Base-by-base conservation (phyloP, 2,329 filamentous ascomycete species). In the Drechslerella coelobrocha region DNA sequence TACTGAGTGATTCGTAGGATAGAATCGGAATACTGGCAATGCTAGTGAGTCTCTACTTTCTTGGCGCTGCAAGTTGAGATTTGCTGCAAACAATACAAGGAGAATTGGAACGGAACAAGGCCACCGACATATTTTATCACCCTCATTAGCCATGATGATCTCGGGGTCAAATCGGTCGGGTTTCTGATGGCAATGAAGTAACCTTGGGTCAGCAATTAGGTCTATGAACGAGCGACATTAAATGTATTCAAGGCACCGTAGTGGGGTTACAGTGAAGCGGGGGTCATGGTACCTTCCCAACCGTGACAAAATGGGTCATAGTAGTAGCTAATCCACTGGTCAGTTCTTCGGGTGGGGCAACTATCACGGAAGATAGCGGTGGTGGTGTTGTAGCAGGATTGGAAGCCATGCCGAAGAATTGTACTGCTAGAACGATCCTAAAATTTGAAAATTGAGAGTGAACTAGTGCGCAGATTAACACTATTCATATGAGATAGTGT, bases 1-100 rank as follows among this genome's bases (percentile, higher is more conserved):
- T n/a, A 89, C 84, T 2, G 85, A 87, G 75, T 89, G 87, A 55
- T 84, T 86, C 21, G 81, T 81, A 0, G 86, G 85, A 73, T 85
- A 88, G 75, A 89, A 88, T 45, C 83, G 79, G 77, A 85, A 89
- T 71, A 84, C 81, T 80, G 56, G n/a, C 10, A 10, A n/a, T 31
- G 26, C 69, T 75, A 50, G 63, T 23, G 23, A 50, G 21, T 23
- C n/a, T 9, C 48, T 1, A 6, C 21, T 21, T 27, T 3, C 41
- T 9, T 41, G n/a, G n/a, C n/a, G n/a, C n/a, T n/a, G n/a, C n/a
- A n/a, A n/a, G n/a, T n/a, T n/a, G n/a, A n/a, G n/a, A n/a, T n/a
- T n/a, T n/a, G n/a, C n/a, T n/a, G n/a, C n/a, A n/a, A n/a, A n/a
- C n/a, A n/a, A n/a, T n/a, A n/a, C n/a, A n/a, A n/a, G n/a, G n/a